Evolutionary conservation across 768 basidiomycete species (phyloP), one percentile per base, ranked within the genome.

Genomic region (Inosperma sp.): DNA sequence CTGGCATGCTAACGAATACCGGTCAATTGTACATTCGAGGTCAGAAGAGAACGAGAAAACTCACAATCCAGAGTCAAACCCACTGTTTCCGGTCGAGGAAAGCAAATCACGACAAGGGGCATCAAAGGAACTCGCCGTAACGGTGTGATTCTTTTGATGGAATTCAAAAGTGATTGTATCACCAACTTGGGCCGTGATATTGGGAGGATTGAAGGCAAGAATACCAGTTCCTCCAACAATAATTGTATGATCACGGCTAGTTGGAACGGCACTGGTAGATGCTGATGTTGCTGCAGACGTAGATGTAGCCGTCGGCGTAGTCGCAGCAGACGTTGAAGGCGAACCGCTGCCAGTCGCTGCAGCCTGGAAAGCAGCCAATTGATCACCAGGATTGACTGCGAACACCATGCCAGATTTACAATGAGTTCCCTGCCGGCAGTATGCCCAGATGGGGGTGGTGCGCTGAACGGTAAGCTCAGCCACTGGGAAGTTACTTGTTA

Each of bases 341-440:
- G 27, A 1, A 5, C 72, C 74, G 27, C 73, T 35, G 14, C 66
- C 76, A 40, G 68, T 72, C 9, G 81, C 82, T 16, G 74, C 74
- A 16, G 75, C 70, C 59, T 79, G 70, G 74, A 84, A 84, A 3
- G 75, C 73, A 4, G 68, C 62, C 52, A 83, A 75, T 19, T 79
- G 68, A 65, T 69, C 64, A 13, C 75, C 80, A 3, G 82, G 77
- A 60, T 86, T 86, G 57, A 84, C 67, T 21, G 81, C 78, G 61
- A 83, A 82, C 25, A 84, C 83, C 83, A 84, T 85, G 13, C 82
- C 81, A 42, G 63, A 58, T 27, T 68, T 62, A 50, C 83, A 84
- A 62, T 84, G 83, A 44, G 66, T 65, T 13, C 65, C 63, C 61
- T 84, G 82, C 14, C 72, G 67, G 62, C 82, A 84, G 65, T 73